Base-by-base conservation (phyloP, 2,329 filamentous ascomycete genomes). In the Trichoderma harzianum region DNA sequence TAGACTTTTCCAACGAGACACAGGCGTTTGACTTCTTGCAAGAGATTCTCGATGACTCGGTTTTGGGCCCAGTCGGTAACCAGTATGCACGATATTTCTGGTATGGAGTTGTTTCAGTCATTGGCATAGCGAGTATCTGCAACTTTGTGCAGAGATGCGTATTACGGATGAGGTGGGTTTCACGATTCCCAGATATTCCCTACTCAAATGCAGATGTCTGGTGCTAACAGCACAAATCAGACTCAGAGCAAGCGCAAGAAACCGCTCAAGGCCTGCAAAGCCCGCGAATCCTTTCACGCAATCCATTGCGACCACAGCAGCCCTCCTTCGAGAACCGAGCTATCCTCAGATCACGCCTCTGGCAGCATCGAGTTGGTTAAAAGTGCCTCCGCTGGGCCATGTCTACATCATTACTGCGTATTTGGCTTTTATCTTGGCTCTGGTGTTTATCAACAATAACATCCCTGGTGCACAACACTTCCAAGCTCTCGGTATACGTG, bases 401-500 rank as follows among this genome's bases (percentile, higher is more conserved):
- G 3, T 57, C 2, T 67, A 67, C 30, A 14, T 67, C 21, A 39
- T 67, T 14, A 18, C 6, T 2, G 47, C 64, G 21, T 67, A 67
- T n/a, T 67, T 57, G 1, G 64, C 32, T 53, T 67, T 67, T 8
- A 67, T 67, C 21, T 14, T 67, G 2, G 64, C 43, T 16, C 30
- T 67, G 10, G 10, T 57, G 8, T 67, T 67, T 18, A 39, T 57
- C 47, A 57, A 57, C 47, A 67, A 67, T 21, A 57, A 39, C 6
- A 24, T 57, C 21, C 32, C 47, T 4, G 64, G 64, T 24, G 64
- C 64, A 14, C 64, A 67, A 18, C 47, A 67, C 30, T 57, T 53
- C 64, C 64, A 67, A 2, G 64, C 64, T 57, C 51, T 67, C 21
- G 26, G 64, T 39, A 67, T 67, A 32, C 64, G 64, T 5, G 64